Percentiles rank a stretch among this genome's conserved stretches.
These are phyloP conservation scores for Pyrenochaeta sp. DNA, from an alignment of 2,329 filamentous ascomycete species.

Conservation along the genomic window DNA sequence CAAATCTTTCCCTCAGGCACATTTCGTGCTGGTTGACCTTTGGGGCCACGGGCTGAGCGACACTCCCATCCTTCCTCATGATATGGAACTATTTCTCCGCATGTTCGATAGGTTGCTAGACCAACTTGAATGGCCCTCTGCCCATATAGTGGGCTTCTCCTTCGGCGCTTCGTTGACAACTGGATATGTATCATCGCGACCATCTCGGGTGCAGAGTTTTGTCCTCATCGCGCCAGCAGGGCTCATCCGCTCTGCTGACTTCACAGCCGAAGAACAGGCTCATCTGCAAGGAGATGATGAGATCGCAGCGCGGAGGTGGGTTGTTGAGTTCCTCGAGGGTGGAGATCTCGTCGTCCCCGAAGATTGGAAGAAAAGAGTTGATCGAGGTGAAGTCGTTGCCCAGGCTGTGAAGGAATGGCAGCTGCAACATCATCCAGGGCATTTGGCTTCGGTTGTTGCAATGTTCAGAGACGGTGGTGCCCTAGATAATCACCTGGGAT, in stretches of 20 bases:
- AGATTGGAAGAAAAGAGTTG: conserved; percentile 56
- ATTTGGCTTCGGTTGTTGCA: conserved; percentile 55
- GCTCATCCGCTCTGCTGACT: conserved; percentile 39
- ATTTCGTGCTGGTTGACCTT: conserved; percentile 57
- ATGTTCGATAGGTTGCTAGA: conserved; percentile 52
- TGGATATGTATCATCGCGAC: conserved; percentile 47
- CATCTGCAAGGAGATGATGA: conserved; percentile 42
- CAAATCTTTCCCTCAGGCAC: conserved; percentile 43
- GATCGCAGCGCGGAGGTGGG: conserved; percentile 42
- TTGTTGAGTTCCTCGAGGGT: conserved; percentile 54
- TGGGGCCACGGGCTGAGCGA: conserved; percentile 64
- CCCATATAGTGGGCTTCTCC: conserved; percentile 59
- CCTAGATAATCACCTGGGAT: conserved; percentile 48
- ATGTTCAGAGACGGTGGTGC: conserved; percentile 57
- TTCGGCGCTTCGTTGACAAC: conserved; percentile 56
- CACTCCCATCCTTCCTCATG: conserved; percentile 55
- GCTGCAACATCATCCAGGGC: conserved; percentile 55
- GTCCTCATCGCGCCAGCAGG: conserved; percentile 59
- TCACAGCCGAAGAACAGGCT: conserved; percentile 32
- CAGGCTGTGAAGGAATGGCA: conserved; percentile 60
- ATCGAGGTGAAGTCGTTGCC: conserved; percentile 55
- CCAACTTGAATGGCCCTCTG: conserved; percentile 51
- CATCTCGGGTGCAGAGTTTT: conserved; percentile 43
- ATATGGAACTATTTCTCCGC: conserved; percentile 52
- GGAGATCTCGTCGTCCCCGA: conserved; percentile 51